Evolutionary conservation across 2,329 filamentous ascomycete species (phyloP), one percentile per base, ranked within the genome.

Genomic region (Berkeleyomyces basicola): DNA sequence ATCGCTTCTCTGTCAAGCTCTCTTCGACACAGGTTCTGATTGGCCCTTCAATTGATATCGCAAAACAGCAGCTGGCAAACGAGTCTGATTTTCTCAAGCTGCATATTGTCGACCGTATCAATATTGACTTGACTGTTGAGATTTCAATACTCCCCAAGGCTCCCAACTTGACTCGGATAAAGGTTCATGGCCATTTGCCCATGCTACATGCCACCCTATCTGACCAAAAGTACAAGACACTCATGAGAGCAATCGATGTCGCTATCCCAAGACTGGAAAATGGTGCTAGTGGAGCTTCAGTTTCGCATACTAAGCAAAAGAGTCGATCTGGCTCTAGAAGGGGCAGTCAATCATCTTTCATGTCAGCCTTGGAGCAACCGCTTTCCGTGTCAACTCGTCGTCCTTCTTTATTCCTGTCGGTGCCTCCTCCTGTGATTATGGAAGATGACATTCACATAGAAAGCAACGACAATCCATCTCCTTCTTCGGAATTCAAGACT

Each of bases 71-170:
- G 68, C 78, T 99, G 3, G 80, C 81, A 10, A 78, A 83, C 37
- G 81, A 82, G 66, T 82, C 86, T 36, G 82, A 86, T 5, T 78
- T 80, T 1, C 86, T 85, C 63, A 85, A 85, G 66, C 80, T 95
- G 67, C 92, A 97, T 71, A 84, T 99, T 62, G 89, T 99, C 43
- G 92, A 99, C 72, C 85, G 89, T 67, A 99, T 99, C 76, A 99
- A 96, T 68, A 88, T 99, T 68, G 89, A 97, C 71, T 97, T 99
- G 71, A 84, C 90, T 9, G 83, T 99, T n/a, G 91, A 96, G 71
- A 86, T 88, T 23, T 99, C 91, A 6, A 99, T 99, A 67, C 77
- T 99, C n/a, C 93, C 93, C 0, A 96, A 96, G 71, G 90, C 90
- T 0, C 87, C 92, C 0, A 95, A 96, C 66, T 77, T 99, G 58